Percentiles rank a stretch among this genome's conserved stretches.
Evolutionary conservation across 176 grass and related monocot genomes (phyloP).

Genomic region (Calamus simplicifolius): DNA sequence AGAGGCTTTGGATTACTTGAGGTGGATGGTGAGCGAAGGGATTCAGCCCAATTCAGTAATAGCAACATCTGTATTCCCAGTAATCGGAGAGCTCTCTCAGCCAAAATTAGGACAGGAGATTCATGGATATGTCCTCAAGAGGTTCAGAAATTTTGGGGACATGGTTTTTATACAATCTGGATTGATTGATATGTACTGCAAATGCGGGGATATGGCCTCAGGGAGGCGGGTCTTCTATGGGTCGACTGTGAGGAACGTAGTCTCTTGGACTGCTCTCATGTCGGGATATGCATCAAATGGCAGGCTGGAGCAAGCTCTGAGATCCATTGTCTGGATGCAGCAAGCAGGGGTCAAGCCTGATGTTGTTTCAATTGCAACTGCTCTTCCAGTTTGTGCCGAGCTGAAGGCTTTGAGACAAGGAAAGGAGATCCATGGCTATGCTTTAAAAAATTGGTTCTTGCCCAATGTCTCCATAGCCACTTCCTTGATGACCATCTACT

Average conservation of each 20-base stretch:
- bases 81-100: slow-evolving; percentile 45
- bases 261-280: slow-evolving; percentile 78
- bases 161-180: slow-evolving; percentile 53
- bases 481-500: slow-evolving; percentile 73
- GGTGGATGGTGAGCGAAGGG: slow-evolving; percentile 54
- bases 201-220: slow-evolving; percentile 67
- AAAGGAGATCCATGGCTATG: slow-evolving; percentile 70
- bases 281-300: slow-evolving; percentile 84
- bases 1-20: slow-evolving; percentile 72
- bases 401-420: slow-evolving; percentile 51
- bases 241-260: slow-evolving; percentile 51
- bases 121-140: slow-evolving; percentile 73
- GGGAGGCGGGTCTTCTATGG: slow-evolving; percentile 73
- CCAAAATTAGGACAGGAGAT: slow-evolving; percentile 69
- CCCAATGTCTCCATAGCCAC: slow-evolving; percentile 67
- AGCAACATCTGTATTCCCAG: slow-evolving; percentile 51
- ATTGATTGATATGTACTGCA: slow-evolving; percentile 90
- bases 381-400: slow-evolving; percentile 70
- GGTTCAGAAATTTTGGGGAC: slow-evolving; percentile 38
- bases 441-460: slow-evolving; percentile 74
- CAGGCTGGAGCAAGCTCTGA: slow-evolving; percentile 58
- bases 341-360: slow-evolving; percentile 76
- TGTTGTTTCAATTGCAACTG: slow-evolving; percentile 55
- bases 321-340: slow-evolving; percentile 90
- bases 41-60: slow-evolving; percentile 70